Base-by-base conservation (phyloP, 2,329 filamentous ascomycete species). In the Blastomyces parvus region DNA sequence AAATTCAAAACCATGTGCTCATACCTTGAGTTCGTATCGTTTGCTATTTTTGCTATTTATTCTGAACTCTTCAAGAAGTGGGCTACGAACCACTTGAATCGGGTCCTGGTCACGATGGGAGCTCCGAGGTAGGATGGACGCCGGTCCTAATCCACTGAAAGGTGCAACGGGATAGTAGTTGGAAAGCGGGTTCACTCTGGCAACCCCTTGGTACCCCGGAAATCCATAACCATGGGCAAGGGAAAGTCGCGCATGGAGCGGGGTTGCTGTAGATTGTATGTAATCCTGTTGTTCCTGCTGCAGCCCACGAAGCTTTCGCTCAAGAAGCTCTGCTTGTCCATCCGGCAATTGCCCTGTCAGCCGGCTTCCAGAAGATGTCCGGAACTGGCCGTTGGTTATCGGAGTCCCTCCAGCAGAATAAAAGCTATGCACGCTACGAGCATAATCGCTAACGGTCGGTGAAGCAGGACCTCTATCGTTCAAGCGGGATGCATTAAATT, bases 1-100 rank as follows among this genome's bases (percentile, higher is more conserved):
- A 2, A 40, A 14, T n/a, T 42, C n/a, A 42, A 40, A 8, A 14
- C 52, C 46, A 40, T 40, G 13, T 42, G 3, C 9, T 40, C 63
- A 61, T 75, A 86, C 85, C 78, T 90, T 92, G 11, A 99, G 81
- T 70, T 96, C 91, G 70, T 86, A 96, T 22, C 86, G 84, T 74
- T 84, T 86, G 0, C 22, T 62, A 33, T 84, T 84, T 74, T 91
- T 95, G 67, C 82, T 83, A 70, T 86, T 89, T 6, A 71, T 88
- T 52, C 89, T 86, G 76, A 95, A 97, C 38, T 96, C 90, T 65
- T 92, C 88, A 1, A 97, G 80, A 9, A 92, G 77, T 17, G 81
- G 77, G 73, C 91, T 95, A 69, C 90, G 84, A 17, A 88, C 77
- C 62, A 84, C 84, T 64, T 84, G 83, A 17, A 81, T 80, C 0